Percentiles rank a stretch among this genome's conserved stretches.
These are phyloP conservation scores for Evernia prunastri DNA, from an alignment of 495 filamentous ascomycete genomes.

Conservation along the genomic window DNA sequence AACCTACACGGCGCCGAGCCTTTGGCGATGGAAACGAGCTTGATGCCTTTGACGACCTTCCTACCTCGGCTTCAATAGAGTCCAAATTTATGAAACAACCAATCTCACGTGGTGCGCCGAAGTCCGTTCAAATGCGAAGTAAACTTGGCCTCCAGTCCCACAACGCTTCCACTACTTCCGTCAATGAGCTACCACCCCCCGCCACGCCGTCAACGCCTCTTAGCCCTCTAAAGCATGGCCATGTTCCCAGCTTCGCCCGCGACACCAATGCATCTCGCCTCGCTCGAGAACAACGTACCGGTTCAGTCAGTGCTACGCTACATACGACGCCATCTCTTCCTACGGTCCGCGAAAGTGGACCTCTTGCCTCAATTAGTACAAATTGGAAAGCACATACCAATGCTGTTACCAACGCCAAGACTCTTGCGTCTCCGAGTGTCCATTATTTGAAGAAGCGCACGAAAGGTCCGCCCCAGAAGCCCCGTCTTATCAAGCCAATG, in stretches of 20 bases:
- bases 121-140: conserved; percentile 48
- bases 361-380: conserved; percentile 58
- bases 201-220: conserved; percentile 48
- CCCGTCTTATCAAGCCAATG: conserved; percentile 66
- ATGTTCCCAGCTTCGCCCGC: conserved; percentile 78
- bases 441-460: conserved; percentile 50
- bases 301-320: conserved; percentile 43
- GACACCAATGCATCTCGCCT: conserved; percentile 88
- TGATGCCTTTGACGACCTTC: conserved; percentile 89
- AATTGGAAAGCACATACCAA: conserved; percentile 75
- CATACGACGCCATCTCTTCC: conserved; percentile 25
- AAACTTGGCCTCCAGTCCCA: conserved; percentile 52
- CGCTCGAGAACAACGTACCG: conserved; percentile 77
- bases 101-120: conserved; percentile 60
- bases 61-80: conserved; percentile 77
- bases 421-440: conserved; percentile 29
- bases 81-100: conserved; percentile 77
- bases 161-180: conserved; percentile 33
- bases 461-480: conserved; percentile 50
- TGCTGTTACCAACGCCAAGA: conserved; percentile 31
- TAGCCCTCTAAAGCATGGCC: conserved; percentile 42
- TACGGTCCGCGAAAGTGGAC: conserved; percentile 43
- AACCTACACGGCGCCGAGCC: conserved; percentile 64
- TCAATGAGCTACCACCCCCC: conserved; percentile 50
- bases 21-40: conserved; percentile 92